Evolutionary conservation across 2,329 filamentous ascomycete species (phyloP).

Genomic region (Arthrobotrys megalospora): DNA sequence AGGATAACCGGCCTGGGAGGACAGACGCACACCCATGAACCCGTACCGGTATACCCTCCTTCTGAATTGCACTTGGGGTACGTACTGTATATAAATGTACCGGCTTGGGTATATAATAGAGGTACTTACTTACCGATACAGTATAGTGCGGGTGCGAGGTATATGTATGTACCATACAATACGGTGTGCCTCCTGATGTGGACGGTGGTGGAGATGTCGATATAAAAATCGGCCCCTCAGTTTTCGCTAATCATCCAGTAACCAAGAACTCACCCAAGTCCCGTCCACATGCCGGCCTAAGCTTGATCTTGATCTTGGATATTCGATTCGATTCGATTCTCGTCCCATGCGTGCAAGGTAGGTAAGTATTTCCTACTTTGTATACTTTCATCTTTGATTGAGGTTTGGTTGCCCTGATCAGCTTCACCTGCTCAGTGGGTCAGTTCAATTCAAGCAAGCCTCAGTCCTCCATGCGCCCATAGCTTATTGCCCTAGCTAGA

Average conservation of each 20-base stretch:
- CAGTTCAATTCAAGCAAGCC: too few relatives aligned
- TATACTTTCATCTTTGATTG: too few relatives aligned
- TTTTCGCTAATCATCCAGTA: conserved; percentile 18
- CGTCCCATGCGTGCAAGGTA: not conserved
- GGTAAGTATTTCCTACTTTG: not conserved
- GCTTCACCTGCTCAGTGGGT: too few relatives aligned
- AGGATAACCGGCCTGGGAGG: too few relatives aligned
- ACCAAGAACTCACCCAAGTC: not conserved
- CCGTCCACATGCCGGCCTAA: not conserved
- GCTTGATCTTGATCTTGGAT: not conserved
- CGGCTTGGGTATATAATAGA: too few relatives aligned
- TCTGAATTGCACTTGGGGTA: not conserved
- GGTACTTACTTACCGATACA: too few relatives aligned
- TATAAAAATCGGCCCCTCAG: conserved; percentile 13
- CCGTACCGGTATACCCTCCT: not conserved
- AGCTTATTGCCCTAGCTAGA: not conserved
- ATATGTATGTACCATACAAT: too few relatives aligned
- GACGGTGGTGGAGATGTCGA: not conserved
- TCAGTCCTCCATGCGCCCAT: too few relatives aligned
- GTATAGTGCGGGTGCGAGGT: too few relatives aligned
- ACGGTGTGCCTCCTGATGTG: too few relatives aligned
- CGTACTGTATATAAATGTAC: not conserved
- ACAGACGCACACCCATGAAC: not conserved
- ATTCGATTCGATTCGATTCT: conserved; percentile 7
- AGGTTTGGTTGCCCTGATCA: too few relatives aligned